Conservation (phyloP, 192 early-diverging fungal genomes). For the Linnemannia zychae region DNA sequence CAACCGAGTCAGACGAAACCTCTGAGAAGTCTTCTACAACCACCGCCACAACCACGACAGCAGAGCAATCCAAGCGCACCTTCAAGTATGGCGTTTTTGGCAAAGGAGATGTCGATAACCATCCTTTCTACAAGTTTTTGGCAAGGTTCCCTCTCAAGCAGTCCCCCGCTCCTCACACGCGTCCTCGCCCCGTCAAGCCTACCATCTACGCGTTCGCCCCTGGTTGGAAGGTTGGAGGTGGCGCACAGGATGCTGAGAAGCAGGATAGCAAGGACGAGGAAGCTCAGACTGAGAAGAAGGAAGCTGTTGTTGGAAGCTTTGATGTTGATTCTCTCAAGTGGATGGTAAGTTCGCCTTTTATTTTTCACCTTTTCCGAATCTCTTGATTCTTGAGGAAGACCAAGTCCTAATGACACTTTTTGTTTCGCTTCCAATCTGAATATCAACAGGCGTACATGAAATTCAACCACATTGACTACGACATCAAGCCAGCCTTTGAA, state of each 20-base stretch:
- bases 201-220: slow-evolving; percentile 45
- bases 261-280: neutral
- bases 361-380: neutral
- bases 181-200: slow-evolving; percentile 32
- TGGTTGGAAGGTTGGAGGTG: slow-evolving; percentile 27
- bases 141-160: slow-evolving; percentile 46
- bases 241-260: neutral
- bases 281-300: slow-evolving; percentile 3
- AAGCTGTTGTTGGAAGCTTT: slow-evolving; percentile 42
- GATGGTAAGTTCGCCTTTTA: slow-evolving; percentile 36
- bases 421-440: neutral
- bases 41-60: neutral
- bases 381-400: neutral
- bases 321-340: slow-evolving; percentile 55
- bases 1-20: neutral
- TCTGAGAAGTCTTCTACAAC: neutral
- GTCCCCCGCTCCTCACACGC: slow-evolving; percentile 34
- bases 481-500: slow-evolving; percentile 44
- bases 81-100: slow-evolving; percentile 38
- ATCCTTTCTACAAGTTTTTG: slow-evolving; percentile 45
- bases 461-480: slow-evolving; percentile 48
- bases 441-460: slow-evolving; percentile 37
- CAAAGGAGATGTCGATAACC: slow-evolving; percentile 22
- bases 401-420: neutral
- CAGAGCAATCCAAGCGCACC: neutral